Percentiles rank a stretch among this genome's conserved stretches.
Conservation (phyloP, 2,329 filamentous ascomycete genomes). For the Aspergillus luchuensis region DNA sequence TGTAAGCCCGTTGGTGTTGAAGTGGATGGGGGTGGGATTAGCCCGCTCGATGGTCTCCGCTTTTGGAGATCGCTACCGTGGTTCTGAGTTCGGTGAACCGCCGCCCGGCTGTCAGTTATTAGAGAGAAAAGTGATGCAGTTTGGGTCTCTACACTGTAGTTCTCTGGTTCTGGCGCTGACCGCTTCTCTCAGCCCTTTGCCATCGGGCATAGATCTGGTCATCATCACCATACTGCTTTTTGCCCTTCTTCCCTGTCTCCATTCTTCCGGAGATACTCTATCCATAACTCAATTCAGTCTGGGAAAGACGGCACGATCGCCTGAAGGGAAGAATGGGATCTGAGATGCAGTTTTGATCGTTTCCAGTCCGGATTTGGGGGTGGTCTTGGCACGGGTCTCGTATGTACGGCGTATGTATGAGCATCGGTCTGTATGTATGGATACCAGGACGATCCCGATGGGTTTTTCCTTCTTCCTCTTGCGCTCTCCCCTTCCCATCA, state of each 20-base stretch:
- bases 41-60: constrained; percentile 6
- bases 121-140: neutral
- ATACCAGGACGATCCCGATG: neutral
- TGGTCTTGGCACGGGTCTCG: neutral
- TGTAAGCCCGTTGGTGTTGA: neutral
- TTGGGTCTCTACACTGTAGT: neutral
- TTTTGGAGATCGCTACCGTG: constrained; percentile 4
- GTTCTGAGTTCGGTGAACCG: neutral
- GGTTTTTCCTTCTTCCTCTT: too few relatives aligned
- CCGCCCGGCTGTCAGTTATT: neutral
- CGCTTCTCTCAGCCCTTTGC: constrained; percentile 15
- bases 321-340: neutral
- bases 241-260: neutral
- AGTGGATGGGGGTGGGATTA: neutral
- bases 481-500: neutral
- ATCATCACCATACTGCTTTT: constrained; percentile 13
- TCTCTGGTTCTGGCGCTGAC: constrained; percentile 11
- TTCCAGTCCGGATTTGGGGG: neutral
- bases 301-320: constrained; percentile 5
- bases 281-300: neutral
- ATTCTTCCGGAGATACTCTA: neutral
- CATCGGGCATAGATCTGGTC: constrained; percentile 17
- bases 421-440: neutral
- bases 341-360: neutral
- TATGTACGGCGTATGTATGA: constrained; percentile 6